phyloP scores from a whole-genome alignment of 1,284 basidiomycete genomes.

The Grifola frondosa region DNA sequence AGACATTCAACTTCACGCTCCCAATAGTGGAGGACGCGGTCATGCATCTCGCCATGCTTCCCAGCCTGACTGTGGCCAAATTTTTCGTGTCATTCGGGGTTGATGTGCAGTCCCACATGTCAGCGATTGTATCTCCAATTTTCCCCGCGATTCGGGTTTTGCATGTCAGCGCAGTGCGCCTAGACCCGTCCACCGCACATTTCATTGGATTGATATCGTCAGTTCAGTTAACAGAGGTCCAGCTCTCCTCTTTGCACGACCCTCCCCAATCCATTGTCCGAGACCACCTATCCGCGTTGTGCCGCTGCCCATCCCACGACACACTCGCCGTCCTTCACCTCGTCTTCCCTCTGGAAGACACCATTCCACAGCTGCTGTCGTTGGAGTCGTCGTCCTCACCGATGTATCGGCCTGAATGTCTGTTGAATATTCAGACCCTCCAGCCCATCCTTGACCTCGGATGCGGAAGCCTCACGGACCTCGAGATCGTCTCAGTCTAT shows the following conservation, averaged over 20 bases:
- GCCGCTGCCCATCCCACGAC: conserved; percentile 8
- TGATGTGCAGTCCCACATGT: conserved; percentile 11
- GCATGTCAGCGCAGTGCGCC: conserved; percentile 11
- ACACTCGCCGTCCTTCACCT: conserved; percentile 7
- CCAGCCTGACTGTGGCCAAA: conserved; percentile 14
- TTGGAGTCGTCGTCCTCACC: conserved; percentile 15
- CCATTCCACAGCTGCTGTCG: conserved; percentile 18
- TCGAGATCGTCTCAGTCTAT: conserved; percentile 17
- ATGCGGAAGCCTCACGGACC: conserved; percentile 15
- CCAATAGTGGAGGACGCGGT: conserved; percentile 16
- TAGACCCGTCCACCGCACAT: conserved; percentile 9
- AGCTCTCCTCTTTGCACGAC: conserved; percentile 13
- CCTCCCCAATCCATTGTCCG: conserved; percentile 6
- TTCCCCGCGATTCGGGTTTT: conserved; percentile 14
- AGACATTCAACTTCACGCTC: conserved; percentile 14
- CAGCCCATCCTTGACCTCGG: conserved; percentile 10
- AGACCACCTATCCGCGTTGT: conserved; percentile 8
- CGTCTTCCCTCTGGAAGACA: conserved; percentile 14
- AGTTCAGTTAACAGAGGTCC: conserved; percentile 15
- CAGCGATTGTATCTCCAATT: conserved; percentile 1
- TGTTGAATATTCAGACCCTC: conserved; percentile 9
- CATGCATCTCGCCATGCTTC: conserved; percentile 13
- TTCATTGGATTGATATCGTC: conserved; percentile 12
- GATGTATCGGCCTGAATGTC: conserved; percentile 11
- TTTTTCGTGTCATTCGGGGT: conserved; percentile 12